A percentile compares a stretch with the other conserved stretches of the same genome.
Conservation (phyloP, 306 rosid genomes). For the Canavalia ensiformis region DNA sequence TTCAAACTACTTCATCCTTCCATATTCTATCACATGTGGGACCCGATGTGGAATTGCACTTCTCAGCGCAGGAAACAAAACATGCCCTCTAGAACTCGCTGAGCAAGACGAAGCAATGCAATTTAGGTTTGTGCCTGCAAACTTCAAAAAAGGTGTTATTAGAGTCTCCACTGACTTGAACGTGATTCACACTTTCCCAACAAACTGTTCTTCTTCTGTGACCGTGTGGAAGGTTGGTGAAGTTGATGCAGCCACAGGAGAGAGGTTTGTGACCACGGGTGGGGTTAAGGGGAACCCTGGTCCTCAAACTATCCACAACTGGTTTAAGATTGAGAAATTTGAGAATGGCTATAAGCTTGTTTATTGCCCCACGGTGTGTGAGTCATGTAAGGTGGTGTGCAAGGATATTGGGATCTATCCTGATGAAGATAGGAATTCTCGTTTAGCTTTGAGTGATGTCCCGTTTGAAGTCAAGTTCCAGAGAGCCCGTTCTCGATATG, state of each 20-base stretch:
- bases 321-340: not conserved
- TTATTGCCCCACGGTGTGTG: too few species aligned
- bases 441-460: not conserved
- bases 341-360: not conserved
- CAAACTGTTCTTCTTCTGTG: not conserved
- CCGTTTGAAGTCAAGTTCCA: not conserved
- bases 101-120: not conserved
- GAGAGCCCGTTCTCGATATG: not conserved
- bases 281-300: not conserved
- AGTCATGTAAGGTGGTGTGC: too few species aligned
- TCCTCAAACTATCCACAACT: not conserved
- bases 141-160: not conserved
- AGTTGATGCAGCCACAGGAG: not conserved
- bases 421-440: not conserved
- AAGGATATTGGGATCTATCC: not conserved
- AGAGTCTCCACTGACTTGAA: not conserved
- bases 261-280: constrained; percentile 6
- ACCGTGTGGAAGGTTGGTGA: not conserved
- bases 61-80: not conserved
- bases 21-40: not conserved
- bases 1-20: constrained; percentile 8
- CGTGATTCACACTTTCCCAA: not conserved
- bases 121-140: not conserved
- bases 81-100: not conserved
- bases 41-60: not conserved